A percentile compares a stretch with the other conserved stretches of the same genome.
phyloP scores from a whole-genome alignment of 208 protist genomes.

The Acanthamoeba rhysodes region DNA sequence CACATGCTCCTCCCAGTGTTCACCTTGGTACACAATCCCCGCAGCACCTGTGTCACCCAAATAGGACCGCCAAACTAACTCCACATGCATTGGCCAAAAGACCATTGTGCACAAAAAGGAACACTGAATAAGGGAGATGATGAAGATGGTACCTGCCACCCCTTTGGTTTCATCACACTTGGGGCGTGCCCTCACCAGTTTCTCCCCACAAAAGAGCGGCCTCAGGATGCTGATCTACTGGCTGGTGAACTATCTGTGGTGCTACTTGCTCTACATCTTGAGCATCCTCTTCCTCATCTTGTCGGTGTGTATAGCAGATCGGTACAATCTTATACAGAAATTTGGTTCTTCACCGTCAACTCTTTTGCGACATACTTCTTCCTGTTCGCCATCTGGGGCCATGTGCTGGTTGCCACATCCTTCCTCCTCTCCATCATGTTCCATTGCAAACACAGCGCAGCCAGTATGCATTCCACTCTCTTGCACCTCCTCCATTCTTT shows the following conservation, averaged over 20 bases:
- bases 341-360: conserved; percentile 74
- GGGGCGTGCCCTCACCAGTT: no score
- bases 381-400: conserved; percentile 73
- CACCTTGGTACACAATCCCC: conserved; percentile 64
- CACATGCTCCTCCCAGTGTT: conserved; percentile 74
- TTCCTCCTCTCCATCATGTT: conserved; percentile 76
- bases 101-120: conserved; percentile 80
- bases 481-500: no score
- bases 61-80: no score
- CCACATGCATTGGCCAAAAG: not conserved
- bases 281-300: no score
- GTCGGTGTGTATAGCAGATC: no score
- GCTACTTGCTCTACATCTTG: conserved; percentile 72
- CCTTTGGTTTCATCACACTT: no score
- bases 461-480: not conserved
- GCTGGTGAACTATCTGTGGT: conserved; percentile 69
- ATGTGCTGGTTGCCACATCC: conserved; percentile 47
- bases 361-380: conserved; percentile 22
- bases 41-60: no score
- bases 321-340: no score
- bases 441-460: not conserved
- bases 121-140: conserved; percentile 62
- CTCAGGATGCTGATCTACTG: conserved; percentile 69
- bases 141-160: conserved; percentile 79
- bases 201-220: no score